Conservation (phyloP, 129 eudicot genomes). For the Kitagawia praeruptora region DNA sequence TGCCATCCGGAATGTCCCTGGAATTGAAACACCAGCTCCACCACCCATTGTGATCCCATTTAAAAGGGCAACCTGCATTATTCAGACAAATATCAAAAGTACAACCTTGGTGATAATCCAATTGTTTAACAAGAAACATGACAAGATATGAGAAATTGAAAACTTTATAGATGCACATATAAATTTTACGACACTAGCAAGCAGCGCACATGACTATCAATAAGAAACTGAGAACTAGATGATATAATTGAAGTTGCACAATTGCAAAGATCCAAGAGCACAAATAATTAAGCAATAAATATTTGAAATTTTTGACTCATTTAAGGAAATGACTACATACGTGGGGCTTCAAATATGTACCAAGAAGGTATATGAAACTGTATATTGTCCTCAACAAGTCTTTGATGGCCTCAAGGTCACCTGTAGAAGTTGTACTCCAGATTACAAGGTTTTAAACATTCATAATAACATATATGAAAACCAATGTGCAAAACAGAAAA, state of each 20-base stretch:
- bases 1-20: constrained; percentile 86
- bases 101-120: constrained; percentile 8
- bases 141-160: not conserved
- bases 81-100: not conserved
- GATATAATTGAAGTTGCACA: not conserved
- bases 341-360: constrained; percentile 78
- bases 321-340: constrained; percentile 35
- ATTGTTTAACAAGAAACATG: not conserved
- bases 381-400: constrained; percentile 57
- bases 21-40: constrained; percentile 80
- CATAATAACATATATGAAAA: not conserved
- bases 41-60: constrained; percentile 96
- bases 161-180: not conserved
- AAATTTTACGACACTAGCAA: not conserved
- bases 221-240: not conserved
- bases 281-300: not conserved
- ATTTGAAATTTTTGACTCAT: not conserved
- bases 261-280: not conserved
- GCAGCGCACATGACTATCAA: not conserved
- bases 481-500: not conserved
- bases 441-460: not conserved
- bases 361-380: constrained; percentile 54
- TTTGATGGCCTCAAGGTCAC: constrained; percentile 60
- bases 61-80: constrained; percentile 73
- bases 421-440: constrained; percentile 31